These are phyloP conservation scores for Alectoria sarmentosa DNA, from an alignment of 495 filamentous ascomycete genomes.

Conservation along the genomic window DNA sequence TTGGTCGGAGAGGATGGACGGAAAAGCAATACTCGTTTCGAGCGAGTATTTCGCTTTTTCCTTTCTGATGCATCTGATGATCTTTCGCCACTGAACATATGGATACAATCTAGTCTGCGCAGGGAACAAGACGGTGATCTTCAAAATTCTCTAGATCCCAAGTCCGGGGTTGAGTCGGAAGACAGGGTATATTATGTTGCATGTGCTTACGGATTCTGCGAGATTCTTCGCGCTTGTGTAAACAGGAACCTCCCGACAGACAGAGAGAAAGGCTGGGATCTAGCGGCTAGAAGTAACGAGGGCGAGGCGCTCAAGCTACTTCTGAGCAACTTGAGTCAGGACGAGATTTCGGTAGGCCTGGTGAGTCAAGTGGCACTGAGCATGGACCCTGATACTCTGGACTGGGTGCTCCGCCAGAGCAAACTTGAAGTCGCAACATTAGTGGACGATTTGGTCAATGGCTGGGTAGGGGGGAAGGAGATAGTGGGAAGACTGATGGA, in stretches of 20 bases:
- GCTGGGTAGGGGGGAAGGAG: neutral
- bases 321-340: neutral
- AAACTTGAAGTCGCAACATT: neutral
- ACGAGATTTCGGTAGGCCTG: neutral
- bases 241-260: neutral
- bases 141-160: neutral
- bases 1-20: neutral
- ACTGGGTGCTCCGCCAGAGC: neutral
- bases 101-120: neutral
- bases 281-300: neutral
- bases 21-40: neutral
- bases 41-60: neutral
- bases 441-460: neutral
- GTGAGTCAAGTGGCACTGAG: neutral
- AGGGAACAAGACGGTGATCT: neutral
- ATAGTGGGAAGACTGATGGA: neutral
- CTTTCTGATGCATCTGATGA: neutral
- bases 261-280: neutral
- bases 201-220: conserved; percentile 1
- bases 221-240: neutral
- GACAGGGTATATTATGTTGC: neutral
- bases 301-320: neutral
- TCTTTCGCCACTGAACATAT: neutral
- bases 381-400: neutral
- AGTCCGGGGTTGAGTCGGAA: neutral